Base-by-base conservation (phyloP, 495 filamentous ascomycete genomes). In the Penicillium parvum region DNA sequence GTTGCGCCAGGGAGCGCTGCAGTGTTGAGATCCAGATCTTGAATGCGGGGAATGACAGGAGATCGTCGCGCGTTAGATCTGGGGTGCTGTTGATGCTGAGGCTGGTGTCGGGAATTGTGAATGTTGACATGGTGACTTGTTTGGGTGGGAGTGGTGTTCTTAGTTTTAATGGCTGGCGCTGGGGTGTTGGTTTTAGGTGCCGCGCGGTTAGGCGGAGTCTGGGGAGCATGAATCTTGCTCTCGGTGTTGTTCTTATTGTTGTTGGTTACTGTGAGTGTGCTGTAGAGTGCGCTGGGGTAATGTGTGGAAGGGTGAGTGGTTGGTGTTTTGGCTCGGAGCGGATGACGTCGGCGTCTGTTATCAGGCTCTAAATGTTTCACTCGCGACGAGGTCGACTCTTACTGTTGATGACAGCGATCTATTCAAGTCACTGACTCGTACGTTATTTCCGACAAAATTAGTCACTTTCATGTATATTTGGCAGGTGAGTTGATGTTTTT, bases 41-140 rank as follows among this genome's bases (percentile, higher is more conserved):
- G 63, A 90, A 91, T 0, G 86, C 84, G 11, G 76, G 74, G 60
- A 90, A 90, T 9, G 62, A 68, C 12, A 84, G 69, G n/a, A 91
- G 69, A 36, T 83, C 75, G 8, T 83, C 72, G 48, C 79, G 62
- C 3, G 74, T 61, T 12, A 95, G 69, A 28, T 78, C 74, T 2
- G 73, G 53, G 10, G 77, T 74, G 3, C 85, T 72, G 14, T 71
- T 75, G 43, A 88, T 68, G 5, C 70, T 66, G 28, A 83, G 48
- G 2, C 41, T 18, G 14, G 42, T 25, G 8, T 25, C 40, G 3
- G 51, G 48, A 5, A 55, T 14, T 11, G 50, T 61, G 33, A 58
- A 58, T 15, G 50, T 52, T 12, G 53, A 45, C 43, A 53, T 56
- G 14, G 21, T 17, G 17, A 22, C 21, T 19, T 15, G 12, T 19